phyloP scores from a whole-genome alignment of 2,329 filamentous ascomycete genomes.

The Cladorrhinum sp. region DNA sequence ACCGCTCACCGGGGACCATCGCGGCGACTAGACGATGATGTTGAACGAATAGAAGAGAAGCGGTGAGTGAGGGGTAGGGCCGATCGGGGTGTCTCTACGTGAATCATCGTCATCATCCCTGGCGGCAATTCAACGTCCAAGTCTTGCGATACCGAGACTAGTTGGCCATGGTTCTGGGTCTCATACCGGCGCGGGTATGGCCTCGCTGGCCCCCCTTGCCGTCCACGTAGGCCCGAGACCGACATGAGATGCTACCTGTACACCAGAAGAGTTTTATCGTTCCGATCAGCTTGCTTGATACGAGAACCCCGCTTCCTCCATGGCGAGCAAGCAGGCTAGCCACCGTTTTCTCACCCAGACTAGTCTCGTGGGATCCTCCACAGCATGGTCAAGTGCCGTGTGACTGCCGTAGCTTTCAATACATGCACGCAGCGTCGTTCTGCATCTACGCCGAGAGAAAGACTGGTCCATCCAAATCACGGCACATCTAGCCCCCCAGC shows the following conservation, averaged over 20 bases:
- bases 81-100: not conserved
- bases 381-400: not conserved
- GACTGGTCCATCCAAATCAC: not conserved
- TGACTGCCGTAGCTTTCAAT: not conserved
- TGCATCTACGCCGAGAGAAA: not conserved
- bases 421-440: not conserved
- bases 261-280: not conserved
- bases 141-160: not conserved
- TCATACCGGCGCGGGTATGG: not conserved
- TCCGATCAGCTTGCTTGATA: not conserved
- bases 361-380: not conserved
- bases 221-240: not conserved
- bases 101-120: not conserved
- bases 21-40: not conserved
- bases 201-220: not conserved
- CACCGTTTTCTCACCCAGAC: not conserved
- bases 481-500: not conserved
- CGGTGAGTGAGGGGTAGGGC: constrained; percentile 13
- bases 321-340: not conserved
- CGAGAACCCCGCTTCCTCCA: not conserved
- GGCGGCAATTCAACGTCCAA: not conserved
- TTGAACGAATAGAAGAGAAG: constrained; percentile 7
- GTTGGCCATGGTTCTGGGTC: not conserved
- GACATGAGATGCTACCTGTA: not conserved
- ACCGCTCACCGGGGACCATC: constrained; percentile 8